Evolutionary conservation across 495 filamentous ascomycete species (phyloP), one percentile per base, ranked within the genome.

Genomic region (Penicillium cinerascens): DNA sequence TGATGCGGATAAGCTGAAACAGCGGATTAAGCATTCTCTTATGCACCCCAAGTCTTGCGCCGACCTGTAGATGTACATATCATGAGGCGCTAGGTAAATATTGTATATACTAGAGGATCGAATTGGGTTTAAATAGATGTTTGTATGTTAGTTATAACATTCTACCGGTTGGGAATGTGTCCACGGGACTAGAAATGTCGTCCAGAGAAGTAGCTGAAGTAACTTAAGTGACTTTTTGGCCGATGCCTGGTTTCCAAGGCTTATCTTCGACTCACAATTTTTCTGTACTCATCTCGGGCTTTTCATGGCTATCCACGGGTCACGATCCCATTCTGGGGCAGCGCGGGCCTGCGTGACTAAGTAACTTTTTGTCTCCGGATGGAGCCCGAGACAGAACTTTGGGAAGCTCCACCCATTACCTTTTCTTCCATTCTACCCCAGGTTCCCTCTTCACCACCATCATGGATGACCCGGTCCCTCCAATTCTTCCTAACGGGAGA

Each of bases 1-100:
- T 27, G 64, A 73, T 54, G 68, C 52, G 2, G 60, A 65, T 9
- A 63, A 44, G 39, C 45, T 69, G n/a, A 66, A 52, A n/a, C 51
- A 51, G 36, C 59, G 59, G 18, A 68, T 71, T 39, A 67, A 58
- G 56, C 55, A 63, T 33, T 56, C 60, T 16, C 52, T 67, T 36
- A 55, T 63, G 56, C 60, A 67, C 45, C 70, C 57, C 17, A 64
- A 56, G 51, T 46, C 56, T 25, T 66, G 55, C 27, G 60, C 59
- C 1, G 59, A 55, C 25, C 45, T 58, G 23, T 22, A 52, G n/a
- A 52, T 11, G 29, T 33, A 3, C 2, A 29, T 33, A 3, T 33
- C 13, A 11, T 33, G 11, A 13, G 11, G 4, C 10, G 22, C 8
- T 1, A 2, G 11, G 10, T 11, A 13, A 10, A 15, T 33, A 15